A percentile compares a stretch with the other conserved stretches of the same genome.
Conservation (phyloP, 148 eudicot genomes). For the Nyssa sinensis region DNA sequence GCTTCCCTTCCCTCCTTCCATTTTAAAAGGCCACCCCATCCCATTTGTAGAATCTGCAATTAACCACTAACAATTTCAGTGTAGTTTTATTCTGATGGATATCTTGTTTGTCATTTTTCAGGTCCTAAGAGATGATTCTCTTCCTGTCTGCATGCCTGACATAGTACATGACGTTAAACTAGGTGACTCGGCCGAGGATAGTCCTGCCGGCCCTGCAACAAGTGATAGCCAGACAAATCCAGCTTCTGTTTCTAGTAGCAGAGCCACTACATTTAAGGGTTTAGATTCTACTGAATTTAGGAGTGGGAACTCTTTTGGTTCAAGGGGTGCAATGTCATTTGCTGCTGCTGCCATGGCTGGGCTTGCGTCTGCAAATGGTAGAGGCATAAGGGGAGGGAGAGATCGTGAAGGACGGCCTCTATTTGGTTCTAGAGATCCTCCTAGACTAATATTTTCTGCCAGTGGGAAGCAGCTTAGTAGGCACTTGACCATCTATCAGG, state of each 20-base stretch:
- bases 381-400: constrained; percentile 76
- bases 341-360: constrained; percentile 99
- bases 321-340: constrained; percentile 98
- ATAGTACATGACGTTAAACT: constrained; percentile 92
- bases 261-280: constrained; percentile 51
- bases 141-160: constrained; percentile 78
- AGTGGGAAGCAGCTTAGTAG: constrained; percentile 84
- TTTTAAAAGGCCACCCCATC: too few species aligned
- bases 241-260: constrained; percentile 73
- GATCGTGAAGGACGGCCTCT: constrained; percentile 68
- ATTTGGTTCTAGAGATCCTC: constrained; percentile 59
- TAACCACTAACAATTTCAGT: background rate
- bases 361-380: constrained; percentile 71
- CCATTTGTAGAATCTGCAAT: background rate
- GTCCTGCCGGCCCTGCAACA: constrained; percentile 43
- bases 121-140: constrained; percentile 74
- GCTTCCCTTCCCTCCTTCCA: too few species aligned
- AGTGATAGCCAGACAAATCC: constrained; percentile 63
- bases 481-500: constrained; percentile 90
- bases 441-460: constrained; percentile 72
- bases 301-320: constrained; percentile 65
- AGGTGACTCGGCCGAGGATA: constrained; percentile 69
- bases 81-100: background rate
- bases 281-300: constrained; percentile 63
- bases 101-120: constrained; percentile 25